Evolutionary conservation across 1,284 basidiomycete genomes (phyloP).

Genomic region (Naganishia sp.): DNA sequence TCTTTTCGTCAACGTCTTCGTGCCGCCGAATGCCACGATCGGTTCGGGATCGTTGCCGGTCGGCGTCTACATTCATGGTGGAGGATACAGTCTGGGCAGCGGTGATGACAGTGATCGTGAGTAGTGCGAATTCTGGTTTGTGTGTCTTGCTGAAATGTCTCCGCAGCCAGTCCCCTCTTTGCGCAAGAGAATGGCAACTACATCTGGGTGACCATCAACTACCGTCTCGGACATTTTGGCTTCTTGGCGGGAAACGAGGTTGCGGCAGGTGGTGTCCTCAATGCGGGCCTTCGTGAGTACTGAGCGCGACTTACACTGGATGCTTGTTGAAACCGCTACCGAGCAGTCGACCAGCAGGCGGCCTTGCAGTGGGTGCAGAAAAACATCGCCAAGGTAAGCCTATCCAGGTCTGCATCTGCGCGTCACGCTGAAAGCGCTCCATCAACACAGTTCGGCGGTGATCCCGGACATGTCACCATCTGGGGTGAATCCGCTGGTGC

Average conservation of each 20-base stretch:
- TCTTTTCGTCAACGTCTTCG: constrained; percentile 52
- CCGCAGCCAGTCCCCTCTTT: constrained; percentile 34
- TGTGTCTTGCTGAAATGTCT: constrained; percentile 37
- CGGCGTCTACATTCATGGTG: constrained; percentile 44
- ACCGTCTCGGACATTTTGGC: constrained; percentile 57
- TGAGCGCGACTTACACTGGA: background rate
- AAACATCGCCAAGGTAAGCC: constrained; percentile 38
- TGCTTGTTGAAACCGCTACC: background rate
- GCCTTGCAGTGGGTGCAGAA: constrained; percentile 48
- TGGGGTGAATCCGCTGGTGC: constrained; percentile 65
- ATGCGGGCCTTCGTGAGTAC: constrained; percentile 59
- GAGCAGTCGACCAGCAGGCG: constrained; percentile 40
- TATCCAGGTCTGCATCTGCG: background rate
- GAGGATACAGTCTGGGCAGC: constrained; percentile 50
- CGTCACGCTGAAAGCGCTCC: background rate
- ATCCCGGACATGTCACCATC: constrained; percentile 48
- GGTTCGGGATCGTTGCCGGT: constrained; percentile 40
- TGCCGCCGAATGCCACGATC: constrained; percentile 43
- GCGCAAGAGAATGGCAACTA: constrained; percentile 51
- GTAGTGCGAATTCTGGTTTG: constrained; percentile 42
- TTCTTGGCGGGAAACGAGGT: constrained; percentile 61
- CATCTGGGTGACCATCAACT: constrained; percentile 63
- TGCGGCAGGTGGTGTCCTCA: constrained; percentile 57
- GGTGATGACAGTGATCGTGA: constrained; percentile 54
- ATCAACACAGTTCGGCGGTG: constrained; percentile 44